phyloP scores from a whole-genome alignment of 208 protist genomes.

The Histomonas meleagridis region DNA sequence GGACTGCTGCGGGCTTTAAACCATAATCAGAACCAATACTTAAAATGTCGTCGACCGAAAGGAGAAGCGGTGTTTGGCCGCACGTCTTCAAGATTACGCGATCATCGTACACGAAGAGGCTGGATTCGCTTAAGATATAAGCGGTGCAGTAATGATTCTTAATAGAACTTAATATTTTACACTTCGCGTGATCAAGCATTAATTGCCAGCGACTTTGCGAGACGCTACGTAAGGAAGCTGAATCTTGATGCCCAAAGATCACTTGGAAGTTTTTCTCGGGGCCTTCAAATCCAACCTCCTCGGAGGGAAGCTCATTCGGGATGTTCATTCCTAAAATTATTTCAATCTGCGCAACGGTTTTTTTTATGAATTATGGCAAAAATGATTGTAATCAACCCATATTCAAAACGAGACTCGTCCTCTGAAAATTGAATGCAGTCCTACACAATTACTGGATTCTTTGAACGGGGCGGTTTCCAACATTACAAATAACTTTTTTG shows the following conservation, averaged over 20 bases:
- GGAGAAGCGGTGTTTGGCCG: neutral
- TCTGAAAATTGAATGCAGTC: too few species aligned
- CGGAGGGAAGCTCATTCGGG: too few species aligned
- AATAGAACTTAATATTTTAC: neutral
- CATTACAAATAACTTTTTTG: too few species aligned
- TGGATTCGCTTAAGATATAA: neutral
- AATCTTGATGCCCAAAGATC: neutral
- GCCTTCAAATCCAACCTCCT: neutral
- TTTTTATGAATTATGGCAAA: too few species aligned
- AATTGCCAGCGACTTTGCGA: neutral
- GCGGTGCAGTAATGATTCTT: neutral
- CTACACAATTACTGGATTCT: neutral
- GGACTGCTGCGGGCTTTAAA: neutral
- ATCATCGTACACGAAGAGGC: neutral
- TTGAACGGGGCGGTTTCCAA: too few species aligned
- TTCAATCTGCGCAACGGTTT: neutral
- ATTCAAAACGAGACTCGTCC: too few species aligned
- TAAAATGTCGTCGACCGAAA: neutral
- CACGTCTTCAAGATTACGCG: neutral
- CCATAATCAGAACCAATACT: neutral
- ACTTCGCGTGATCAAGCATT: neutral
- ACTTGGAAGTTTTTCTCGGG: neutral
- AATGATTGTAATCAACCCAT: too few species aligned
- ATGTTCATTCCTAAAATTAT: neutral
- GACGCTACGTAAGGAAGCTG: neutral